phyloP scores from a whole-genome alignment of 129 eudicot genomes.

The Tagetes patula region DNA sequence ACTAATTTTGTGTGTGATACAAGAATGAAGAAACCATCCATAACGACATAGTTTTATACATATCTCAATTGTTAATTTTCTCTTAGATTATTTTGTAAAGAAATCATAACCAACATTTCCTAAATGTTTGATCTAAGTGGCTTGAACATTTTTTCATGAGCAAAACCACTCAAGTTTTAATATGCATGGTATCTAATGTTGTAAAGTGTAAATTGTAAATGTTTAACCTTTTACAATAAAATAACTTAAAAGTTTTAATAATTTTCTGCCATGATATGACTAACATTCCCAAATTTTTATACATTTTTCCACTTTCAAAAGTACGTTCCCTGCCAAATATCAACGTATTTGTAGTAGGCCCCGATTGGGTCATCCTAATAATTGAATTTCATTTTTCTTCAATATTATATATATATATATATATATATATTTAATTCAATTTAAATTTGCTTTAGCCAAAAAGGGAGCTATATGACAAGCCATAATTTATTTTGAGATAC shows the following conservation, averaged over 20 bases:
- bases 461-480: not conserved
- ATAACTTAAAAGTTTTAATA: not conserved
- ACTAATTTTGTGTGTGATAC: no score
- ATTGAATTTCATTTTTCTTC: not conserved
- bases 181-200: no score
- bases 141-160: no score
- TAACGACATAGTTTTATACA: no score
- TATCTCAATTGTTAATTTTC: no score
- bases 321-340: conserved; percentile 1
- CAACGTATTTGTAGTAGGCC: conserved; percentile 20
- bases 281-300: not conserved
- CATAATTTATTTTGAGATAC: no score
- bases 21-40: no score
- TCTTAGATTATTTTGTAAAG: no score
- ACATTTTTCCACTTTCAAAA: not conserved
- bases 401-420: not conserved
- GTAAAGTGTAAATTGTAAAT: no score
- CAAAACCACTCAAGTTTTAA: no score
- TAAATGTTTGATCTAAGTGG: no score
- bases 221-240: not conserved
- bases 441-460: not conserved
- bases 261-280: not conserved
- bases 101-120: no score
- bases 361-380: conserved; percentile 14
- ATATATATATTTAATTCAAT: not conserved